Base-by-base conservation (phyloP, 768 basidiomycete species). In the Guyanaporus albipodus region DNA sequence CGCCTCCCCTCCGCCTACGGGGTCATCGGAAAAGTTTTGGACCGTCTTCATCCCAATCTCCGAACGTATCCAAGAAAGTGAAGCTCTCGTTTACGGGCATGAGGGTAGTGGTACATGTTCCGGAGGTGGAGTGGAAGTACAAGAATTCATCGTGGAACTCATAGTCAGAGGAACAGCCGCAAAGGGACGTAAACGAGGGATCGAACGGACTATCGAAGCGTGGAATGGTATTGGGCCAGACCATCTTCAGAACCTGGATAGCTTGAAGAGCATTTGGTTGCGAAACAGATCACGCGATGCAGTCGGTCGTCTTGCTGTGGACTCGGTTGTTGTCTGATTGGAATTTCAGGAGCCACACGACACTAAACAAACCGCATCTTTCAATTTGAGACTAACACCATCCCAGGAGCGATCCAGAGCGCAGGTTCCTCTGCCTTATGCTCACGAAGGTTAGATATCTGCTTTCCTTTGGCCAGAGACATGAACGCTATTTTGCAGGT, bases 401-500 rank as follows among this genome's bases (percentile, higher is more conserved):
- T 79, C 86, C 19, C 95, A 97, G 61, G 83, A 85, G 59, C 76
- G 78, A 50, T 83, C 85, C 18, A 77, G 91, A 42, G 83, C 89
- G 2, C 76, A 80, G 48, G 92, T 97, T 2, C 87, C 91, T 12
- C 69, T 97, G 29, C 95, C 95, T 3, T 99, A 96, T 60, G 87
- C 77, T 3, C 92, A 94, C 59, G 82, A 89, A 72, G 90, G 91
- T 80, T 57, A 55, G 45, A 33, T n/a, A 9, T 41, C n/a, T 35
- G n/a, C 10, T 24, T 19, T 46, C 32, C 3, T 44, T 27, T 38
- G 28, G 19, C 11, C 15, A 38, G 6, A 31, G 17, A 33, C 47
- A 10, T 38, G 8, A 48, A 53, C 47, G 15, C 21, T 22, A 5
- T 33, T 4, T 46, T 38, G 27, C 50, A 78, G 76, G 73, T 8